Percentiles rank a stretch among this genome's conserved stretches.
Conservation (phyloP, 257 asterid species). For the Vinca minor region DNA sequence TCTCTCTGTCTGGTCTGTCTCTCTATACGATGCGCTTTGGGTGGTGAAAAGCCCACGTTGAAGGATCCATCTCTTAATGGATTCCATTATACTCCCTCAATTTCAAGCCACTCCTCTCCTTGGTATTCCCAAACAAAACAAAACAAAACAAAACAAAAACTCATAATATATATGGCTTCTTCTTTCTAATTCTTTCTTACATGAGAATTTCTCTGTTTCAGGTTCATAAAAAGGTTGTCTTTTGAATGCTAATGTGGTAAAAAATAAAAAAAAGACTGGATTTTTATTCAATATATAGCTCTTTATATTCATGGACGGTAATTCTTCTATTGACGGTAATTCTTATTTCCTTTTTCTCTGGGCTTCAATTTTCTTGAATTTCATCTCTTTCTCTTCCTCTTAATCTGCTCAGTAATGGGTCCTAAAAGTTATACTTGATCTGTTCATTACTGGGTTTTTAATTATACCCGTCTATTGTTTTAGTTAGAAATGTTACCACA, state of each 20-base stretch:
- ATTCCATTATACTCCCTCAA: slow-evolving; percentile 27
- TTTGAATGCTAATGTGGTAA: slow-evolving; percentile 17
- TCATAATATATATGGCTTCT: neutral
- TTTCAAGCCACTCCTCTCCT: slow-evolving; percentile 20
- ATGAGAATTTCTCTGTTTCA: slow-evolving; percentile 3
- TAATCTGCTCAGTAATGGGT: neutral
- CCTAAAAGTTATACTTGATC: slow-evolving; percentile 4
- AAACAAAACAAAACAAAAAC: no score
- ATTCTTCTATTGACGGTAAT: slow-evolving; percentile 44
- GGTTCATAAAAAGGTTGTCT: slow-evolving; percentile 13
- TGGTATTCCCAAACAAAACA: slow-evolving; percentile 36
- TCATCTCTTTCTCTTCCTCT: neutral
- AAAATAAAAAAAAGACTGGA: slow-evolving; percentile 22
- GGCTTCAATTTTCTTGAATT: slow-evolving; percentile 10
- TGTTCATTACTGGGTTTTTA: neutral
- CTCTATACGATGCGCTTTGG: slow-evolving; percentile 42
- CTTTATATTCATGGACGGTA: slow-evolving; percentile 29
- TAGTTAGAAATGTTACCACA: no score
- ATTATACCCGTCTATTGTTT: no score
- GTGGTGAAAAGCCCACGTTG: slow-evolving; percentile 52
- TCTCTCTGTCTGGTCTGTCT: no score
- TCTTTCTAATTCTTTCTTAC: neutral
- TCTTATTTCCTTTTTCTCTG: slow-evolving; percentile 4
- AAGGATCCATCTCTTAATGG: slow-evolving; percentile 52
- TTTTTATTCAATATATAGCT: slow-evolving; percentile 10